Base-by-base conservation (phyloP, 2,329 filamentous ascomycete species). In the Colletotrichum sp. region DNA sequence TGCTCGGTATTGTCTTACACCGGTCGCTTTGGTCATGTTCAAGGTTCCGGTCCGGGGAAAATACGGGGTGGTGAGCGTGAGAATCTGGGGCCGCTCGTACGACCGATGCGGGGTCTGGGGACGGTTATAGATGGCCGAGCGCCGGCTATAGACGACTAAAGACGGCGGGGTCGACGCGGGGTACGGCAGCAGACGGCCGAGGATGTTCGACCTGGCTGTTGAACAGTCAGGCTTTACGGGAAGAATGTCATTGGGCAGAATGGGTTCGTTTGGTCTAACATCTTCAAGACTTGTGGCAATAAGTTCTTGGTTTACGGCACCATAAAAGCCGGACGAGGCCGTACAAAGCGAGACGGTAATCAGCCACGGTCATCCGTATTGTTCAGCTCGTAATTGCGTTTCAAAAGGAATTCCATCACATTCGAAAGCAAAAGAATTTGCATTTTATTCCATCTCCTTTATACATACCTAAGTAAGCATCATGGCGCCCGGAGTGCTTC, bases 1-100 rank as follows among this genome's bases (percentile, higher is more conserved):
- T 26, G 70, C 73, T 26, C 73, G 62, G 70, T 76, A 76, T 28
- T 76, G 69, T 48, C 73, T 63, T 44, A 76, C 32, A 10, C 73
- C 73, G 32, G 63, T 63, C 16, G 71, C 69, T 63, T 60, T 76
- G 55, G 73, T 76, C 73, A 76, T 76, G 36, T 34, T 68, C 26
- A n/a, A 32, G n/a, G n/a, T 26, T 13, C 32, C 30, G 52, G 26
- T 67, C 64, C 64, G 64, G 64, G 39, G 64, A 55, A 55, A 18
- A 26, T 59, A 48, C 22, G 36, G 64, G 44, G 26, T 67, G 44
- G 28, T 39, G 30, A 68, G 18, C 15, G 66, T 22, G 16, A 68
- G 52, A 68, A 55, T 13, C 64, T 55, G 64, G 64, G 64, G 44
- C 28, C 39, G 18, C 64, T 67, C 39, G 39, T 67, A 67, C 39